phyloP scores from a whole-genome alignment of 352 stramenopile genomes.

The Globisporangium cystogenes region DNA sequence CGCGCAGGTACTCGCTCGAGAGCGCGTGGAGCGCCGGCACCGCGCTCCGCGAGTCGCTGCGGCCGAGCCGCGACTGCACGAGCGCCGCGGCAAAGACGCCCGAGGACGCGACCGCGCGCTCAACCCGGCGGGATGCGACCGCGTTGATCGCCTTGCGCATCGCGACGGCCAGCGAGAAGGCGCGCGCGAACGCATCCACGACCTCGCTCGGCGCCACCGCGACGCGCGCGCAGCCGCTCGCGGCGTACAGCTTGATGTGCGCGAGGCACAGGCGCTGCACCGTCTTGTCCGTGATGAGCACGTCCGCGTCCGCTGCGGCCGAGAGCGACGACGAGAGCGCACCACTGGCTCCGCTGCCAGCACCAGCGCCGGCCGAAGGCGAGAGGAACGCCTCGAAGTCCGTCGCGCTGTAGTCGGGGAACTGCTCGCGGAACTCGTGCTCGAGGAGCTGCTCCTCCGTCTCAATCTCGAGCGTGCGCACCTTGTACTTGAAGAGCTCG shows the following conservation, averaged over 20 bases:
- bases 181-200: constrained; percentile 58
- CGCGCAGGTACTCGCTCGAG: constrained; percentile 68
- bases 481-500: constrained; percentile 84
- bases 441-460: constrained; percentile 84
- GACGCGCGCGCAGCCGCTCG: constrained; percentile 38
- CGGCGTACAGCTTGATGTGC: constrained; percentile 65
- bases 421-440: constrained; percentile 88
- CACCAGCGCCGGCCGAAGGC: neutral
- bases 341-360: too few species aligned
- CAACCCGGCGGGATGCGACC: constrained; percentile 30
- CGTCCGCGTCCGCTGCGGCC: constrained; percentile 22
- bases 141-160: constrained; percentile 67
- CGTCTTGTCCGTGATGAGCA: constrained; percentile 70
- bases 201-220: constrained; percentile 37
- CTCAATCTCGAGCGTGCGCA: constrained; percentile 72
- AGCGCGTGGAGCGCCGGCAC: constrained; percentile 56
- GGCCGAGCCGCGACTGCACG: constrained; percentile 61
- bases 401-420: constrained; percentile 86
- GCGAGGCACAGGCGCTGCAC: constrained; percentile 68
- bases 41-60: constrained; percentile 23
- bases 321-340: constrained; percentile 12
- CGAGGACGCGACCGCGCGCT: constrained; percentile 46
- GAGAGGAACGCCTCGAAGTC: constrained; percentile 71
- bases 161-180: constrained; percentile 62
- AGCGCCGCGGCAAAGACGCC: constrained; percentile 60